Evolutionary conservation across 2,329 filamentous ascomycete species (phyloP), one percentile per base, ranked within the genome.

Genomic region (Bertia moriformis): DNA sequence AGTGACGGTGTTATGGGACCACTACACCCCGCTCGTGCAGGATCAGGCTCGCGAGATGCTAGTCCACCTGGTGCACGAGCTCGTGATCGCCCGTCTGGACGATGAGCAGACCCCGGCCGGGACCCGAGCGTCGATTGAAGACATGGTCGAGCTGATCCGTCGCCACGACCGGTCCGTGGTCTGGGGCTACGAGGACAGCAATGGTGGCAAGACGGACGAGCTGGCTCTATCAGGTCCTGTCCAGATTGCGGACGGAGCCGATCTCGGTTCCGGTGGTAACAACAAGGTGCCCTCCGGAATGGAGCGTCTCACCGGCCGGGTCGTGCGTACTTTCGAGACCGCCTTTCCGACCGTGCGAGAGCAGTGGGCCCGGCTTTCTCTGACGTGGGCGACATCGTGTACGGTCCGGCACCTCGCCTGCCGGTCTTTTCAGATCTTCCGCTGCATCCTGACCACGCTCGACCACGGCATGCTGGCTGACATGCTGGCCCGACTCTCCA

Each of bases 11-110:
- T 71, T 96, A 2, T 98, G 91, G 91, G 93, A 98, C 55, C 89
- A 96, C 51, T 95, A 98, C 51, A 94, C 85, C 1, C 78, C 85
- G 3, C 73, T 95, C 10, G 91, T 98, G 1, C 89, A 96, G 56
- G 91, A 96, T 48, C 89, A 98, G 57, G 88, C 93, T 19, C 78
- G 88, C 37, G 91, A 98, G 58, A 94, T 98, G 88, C 72, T 98
- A 14, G 87, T 98, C 2, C 91, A 98, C 61, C 69, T 98, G 14
- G 93, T 98, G 37, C 91, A 98, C 50, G 91, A 96, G 56, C 68
- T 96, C 4, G 86, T 98, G 27, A 87, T 96, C 19, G 76, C 74
- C 1, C 69, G 64, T 33, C 78, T 93, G 42, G 83, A 93, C 41
- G 76, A 85, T 37, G 70, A 78, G 4, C n/a, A n/a, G n/a, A 69